Percentiles rank a stretch among this genome's conserved stretches.
phyloP scores from a whole-genome alignment of 495 filamentous ascomycete genomes.

The Podospora pseudocomata region DNA sequence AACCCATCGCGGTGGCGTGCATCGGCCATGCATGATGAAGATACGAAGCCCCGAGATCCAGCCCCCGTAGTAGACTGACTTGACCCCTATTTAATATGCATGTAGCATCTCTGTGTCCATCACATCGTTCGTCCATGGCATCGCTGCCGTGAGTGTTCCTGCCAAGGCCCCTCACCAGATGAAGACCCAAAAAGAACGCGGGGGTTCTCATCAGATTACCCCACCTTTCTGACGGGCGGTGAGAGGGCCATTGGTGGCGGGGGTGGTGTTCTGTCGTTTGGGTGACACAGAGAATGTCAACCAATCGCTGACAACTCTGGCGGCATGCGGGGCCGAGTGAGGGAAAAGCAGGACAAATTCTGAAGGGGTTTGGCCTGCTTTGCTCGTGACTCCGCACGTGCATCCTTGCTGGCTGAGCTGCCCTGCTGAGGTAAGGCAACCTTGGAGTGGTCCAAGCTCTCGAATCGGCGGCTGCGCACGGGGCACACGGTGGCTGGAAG shows the following conservation, averaged over 20 bases:
- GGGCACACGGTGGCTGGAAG: background rate
- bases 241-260: background rate
- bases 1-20: background rate
- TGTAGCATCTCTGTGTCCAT: background rate
- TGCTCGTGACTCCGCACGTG: background rate
- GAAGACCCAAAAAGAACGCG: background rate
- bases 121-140: background rate
- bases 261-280: constrained; percentile 4
- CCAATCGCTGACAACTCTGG: background rate
- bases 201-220: background rate
- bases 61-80: background rate
- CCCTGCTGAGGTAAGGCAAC: background rate
- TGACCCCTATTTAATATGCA: background rate
- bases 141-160: background rate
- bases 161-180: background rate
- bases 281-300: background rate
- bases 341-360: background rate
- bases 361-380: background rate
- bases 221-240: background rate
- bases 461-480: background rate
- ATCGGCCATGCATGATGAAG: background rate
- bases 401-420: background rate
- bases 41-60: background rate
- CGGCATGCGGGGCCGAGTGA: background rate
- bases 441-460: background rate